phyloP scores from a whole-genome alignment of 1,284 basidiomycete species.

The Coniophora puteana region DNA sequence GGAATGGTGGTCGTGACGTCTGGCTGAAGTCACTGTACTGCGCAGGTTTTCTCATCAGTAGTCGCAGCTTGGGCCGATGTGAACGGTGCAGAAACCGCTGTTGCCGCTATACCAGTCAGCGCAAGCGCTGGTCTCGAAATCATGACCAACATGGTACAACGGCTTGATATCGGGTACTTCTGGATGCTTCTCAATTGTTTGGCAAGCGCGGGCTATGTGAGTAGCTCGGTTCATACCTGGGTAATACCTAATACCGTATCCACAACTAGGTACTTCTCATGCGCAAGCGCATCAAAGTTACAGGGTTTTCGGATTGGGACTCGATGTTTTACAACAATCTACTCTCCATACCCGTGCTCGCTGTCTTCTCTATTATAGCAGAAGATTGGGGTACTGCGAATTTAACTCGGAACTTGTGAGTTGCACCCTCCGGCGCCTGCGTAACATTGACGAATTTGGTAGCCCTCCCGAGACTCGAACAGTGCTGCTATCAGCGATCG shows the following conservation, averaged over 20 bases:
- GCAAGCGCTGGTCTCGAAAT: slow-evolving; percentile 40
- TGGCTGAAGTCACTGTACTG: not conserved
- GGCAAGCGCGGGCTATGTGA: slow-evolving; percentile 88
- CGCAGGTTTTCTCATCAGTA: slow-evolving; percentile 86
- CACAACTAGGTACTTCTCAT: slow-evolving; percentile 87
- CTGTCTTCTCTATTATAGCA: slow-evolving; percentile 77
- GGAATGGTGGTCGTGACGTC: not conserved
- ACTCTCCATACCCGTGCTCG: slow-evolving; percentile 89
- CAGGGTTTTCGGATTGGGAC: slow-evolving; percentile 99
- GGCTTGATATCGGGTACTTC: slow-evolving; percentile 83
- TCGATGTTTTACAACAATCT: slow-evolving; percentile 99
- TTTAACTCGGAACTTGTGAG: slow-evolving; percentile 85
- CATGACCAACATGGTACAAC: slow-evolving; percentile 48
- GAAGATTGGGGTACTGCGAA: slow-evolving; percentile 91
- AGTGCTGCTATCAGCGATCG: slow-evolving; percentile 84
- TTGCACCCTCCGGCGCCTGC: slow-evolving; percentile 12
- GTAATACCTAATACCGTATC: too few species aligned
- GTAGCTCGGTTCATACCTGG: slow-evolving; percentile 26
- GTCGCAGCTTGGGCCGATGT: slow-evolving; percentile 97
- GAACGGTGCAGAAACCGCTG: slow-evolving; percentile 43
- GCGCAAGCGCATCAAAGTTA: slow-evolving; percentile 96
- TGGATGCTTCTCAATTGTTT: slow-evolving; percentile 97
- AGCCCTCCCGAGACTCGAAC: slow-evolving; percentile 84
- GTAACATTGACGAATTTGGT: slow-evolving; percentile 10
- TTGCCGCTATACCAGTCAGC: slow-evolving; percentile 34